These are phyloP conservation scores for Penicillium tannophilum DNA, from an alignment of 495 filamentous ascomycete genomes.

Conservation along the genomic window DNA sequence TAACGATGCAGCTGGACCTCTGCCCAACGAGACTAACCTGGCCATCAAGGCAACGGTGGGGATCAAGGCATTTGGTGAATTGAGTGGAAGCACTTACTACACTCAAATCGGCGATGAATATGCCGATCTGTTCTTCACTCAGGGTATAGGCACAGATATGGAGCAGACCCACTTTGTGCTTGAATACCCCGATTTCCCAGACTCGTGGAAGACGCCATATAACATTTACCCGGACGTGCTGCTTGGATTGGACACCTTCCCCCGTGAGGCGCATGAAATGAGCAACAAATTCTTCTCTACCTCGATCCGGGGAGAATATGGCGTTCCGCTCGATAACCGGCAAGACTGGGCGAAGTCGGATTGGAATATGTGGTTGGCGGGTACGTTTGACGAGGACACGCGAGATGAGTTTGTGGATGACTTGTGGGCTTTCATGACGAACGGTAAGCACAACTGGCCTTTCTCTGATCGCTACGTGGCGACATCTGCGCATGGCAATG, in stretches of 20 bases:
- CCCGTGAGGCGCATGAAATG: conserved; percentile 39
- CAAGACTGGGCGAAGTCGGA: conserved; percentile 54
- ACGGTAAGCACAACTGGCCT: conserved; percentile 49
- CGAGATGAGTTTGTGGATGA: conserved; percentile 43
- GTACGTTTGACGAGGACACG: conserved; percentile 32
- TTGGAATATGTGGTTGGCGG: conserved; percentile 53
- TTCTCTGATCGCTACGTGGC: conserved; percentile 51
- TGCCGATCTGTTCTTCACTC: conserved; percentile 42
- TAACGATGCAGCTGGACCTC: conserved; percentile 53
- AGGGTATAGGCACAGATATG: conserved; percentile 39
- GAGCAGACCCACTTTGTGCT: conserved; percentile 48
- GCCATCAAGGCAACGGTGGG: conserved; percentile 60
- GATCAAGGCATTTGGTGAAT: conserved; percentile 50
- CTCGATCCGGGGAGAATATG: conserved; percentile 41
- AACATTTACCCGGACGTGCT: conserved; percentile 50
- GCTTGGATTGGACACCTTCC: conserved; percentile 45
- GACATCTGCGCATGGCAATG: conserved; percentile 38
- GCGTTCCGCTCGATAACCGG: conserved; percentile 45
- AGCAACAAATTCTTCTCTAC: conserved; percentile 40
- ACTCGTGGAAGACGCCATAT: conserved; percentile 45
- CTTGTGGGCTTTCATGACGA: conserved; percentile 49
- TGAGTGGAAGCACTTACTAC: conserved; percentile 42
- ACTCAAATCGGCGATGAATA: conserved; percentile 40
- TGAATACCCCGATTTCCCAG: conserved; percentile 38
- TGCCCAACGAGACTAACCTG: conserved; percentile 58